phyloP scores from a whole-genome alignment of 495 filamentous ascomycete genomes.

The Antarctomyces pellizariae region DNA sequence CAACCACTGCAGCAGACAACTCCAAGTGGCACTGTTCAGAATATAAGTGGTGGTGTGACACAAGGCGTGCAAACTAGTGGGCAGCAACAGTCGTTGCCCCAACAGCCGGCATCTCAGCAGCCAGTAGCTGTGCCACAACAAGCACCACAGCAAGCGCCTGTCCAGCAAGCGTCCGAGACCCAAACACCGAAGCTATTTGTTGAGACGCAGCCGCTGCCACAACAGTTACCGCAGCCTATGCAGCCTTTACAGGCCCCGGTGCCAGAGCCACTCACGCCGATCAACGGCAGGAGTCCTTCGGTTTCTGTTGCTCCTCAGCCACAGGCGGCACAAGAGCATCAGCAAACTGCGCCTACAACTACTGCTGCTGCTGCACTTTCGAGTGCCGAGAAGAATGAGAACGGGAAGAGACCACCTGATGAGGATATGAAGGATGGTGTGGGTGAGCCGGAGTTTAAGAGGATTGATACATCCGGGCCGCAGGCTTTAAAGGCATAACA shows the following conservation, averaged over 20 bases:
- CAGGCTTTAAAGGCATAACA: constrained; percentile 10
- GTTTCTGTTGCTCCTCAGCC: constrained; percentile 1
- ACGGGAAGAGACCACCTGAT: constrained; percentile 7
- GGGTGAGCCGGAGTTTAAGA: constrained; percentile 8
- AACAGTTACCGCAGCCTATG: not conserved
- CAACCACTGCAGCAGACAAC: too few species aligned
- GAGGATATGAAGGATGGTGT: constrained; percentile 8
- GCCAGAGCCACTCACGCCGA: constrained; percentile 3
- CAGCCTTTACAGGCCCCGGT: not conserved
- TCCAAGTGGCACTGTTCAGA: too few species aligned
- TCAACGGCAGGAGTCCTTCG: too few species aligned
- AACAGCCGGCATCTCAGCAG: too few species aligned
- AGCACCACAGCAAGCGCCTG: too few species aligned
- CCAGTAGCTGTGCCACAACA: too few species aligned
- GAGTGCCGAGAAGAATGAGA: constrained; percentile 4
- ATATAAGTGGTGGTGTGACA: too few species aligned
- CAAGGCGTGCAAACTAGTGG: too few species aligned
- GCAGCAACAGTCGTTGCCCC: too few species aligned
- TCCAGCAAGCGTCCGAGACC: too few species aligned
- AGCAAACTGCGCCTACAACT: constrained; percentile 6
- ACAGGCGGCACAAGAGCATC: constrained; percentile 11
- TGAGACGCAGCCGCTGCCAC: too few species aligned
- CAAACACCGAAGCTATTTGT: too few species aligned
- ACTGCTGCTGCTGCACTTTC: not conserved
- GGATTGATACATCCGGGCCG: constrained; percentile 7